Base-by-base conservation (phyloP, 1,284 basidiomycete species). In the Hypsizygus ulmarius region DNA sequence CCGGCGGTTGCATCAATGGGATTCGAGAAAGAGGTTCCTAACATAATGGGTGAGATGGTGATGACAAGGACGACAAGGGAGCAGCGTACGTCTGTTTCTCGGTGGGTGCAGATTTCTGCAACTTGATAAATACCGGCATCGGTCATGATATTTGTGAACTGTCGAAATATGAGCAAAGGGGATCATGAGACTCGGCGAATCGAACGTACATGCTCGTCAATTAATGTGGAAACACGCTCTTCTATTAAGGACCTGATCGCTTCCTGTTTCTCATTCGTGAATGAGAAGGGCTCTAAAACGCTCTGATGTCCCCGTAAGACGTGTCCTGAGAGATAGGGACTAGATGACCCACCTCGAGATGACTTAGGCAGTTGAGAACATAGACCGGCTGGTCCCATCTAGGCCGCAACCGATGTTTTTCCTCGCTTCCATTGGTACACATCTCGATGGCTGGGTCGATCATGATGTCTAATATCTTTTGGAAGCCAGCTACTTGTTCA, bases 341-440 rank as follows among this genome's bases (percentile, higher is more conserved):
- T 25, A 19, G 50, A 27, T n/a, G 43, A 65, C 78, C 29, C 38
- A 88, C 89, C 71, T 86, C 77, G 7, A 95, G 67, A 61, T 92
- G 93, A 27, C 79, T 82, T 50, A 93, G 65, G 51, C 89, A 94
- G 61, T 97, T 96, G 54, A 95, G 71, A 46, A 91, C 71, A 62
- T 92, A 97, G 0, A 94, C 80, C 8, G 81, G 77, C 41, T 74
- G 74, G 62, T 97, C 93, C 92, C 93, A 95, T 25, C 61, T 66
- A 7, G 74, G 75, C 33, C 73, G 66, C 29, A 70, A 55, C 35
- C 68, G 68, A 47, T 72, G 75, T 60, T 84, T 88, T 64, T 88
- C 79, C 55, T 87, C 85, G 1, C 83, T 80, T 51, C 82, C 82
- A 6, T 73, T 71, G 16, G 79, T 65, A 60, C 88, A 90, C 79